Base-by-base conservation (phyloP, 495 filamentous ascomycete genomes). In the Penicillium pancosmium region DNA sequence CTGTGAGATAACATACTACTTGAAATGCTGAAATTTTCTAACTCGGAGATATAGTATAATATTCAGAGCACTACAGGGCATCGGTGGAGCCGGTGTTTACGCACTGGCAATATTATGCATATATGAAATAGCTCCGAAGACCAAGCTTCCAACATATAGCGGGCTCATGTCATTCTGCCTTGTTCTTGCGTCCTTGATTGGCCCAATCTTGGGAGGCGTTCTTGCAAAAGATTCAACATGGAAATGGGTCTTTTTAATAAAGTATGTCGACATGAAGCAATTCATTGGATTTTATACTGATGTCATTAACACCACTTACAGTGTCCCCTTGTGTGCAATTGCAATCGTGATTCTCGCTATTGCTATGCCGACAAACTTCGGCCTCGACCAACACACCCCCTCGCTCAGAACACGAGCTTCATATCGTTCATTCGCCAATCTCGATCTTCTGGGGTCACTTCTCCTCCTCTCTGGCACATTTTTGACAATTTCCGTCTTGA, bases 221-320 rank as follows among this genome's bases (percentile, higher is more conserved):
- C 83, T 91, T 47, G 78, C 84, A 0, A 74, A 81, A 34, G 63
- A 73, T 11, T 73, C 77, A 6, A 67, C 68, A 3, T 90, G 87
- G 88, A 68, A 81, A 48, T 86, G 84, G 76, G 79, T 84, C 34
- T 89, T 88, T 60, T 80, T 81, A 68, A 79, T 89, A 65, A 90
- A 90, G 74, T 78, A 62, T 43, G 73, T 62, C 12, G 12, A 15
- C 1, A 46, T 19, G 5, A 21, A 19, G 15, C 33, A 5, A n/a
- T 4, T 12, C 13, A 1, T 10, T 50, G 1, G 4, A 19, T 18
- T 21, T 19, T 15, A 15, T 50, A 33, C 57, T 47, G 16, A 60
- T 13, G 23, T 23, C 62, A 13, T 54, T 13, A 16, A 33, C 15
- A 16, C 8, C 15, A 16, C 8, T 21, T 19, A 1, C 18, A 71